Evolutionary conservation across 192 early-diverging fungal species (phyloP), one percentile per base, ranked within the genome.

Genomic region (Umbelopsis sp.): DNA sequence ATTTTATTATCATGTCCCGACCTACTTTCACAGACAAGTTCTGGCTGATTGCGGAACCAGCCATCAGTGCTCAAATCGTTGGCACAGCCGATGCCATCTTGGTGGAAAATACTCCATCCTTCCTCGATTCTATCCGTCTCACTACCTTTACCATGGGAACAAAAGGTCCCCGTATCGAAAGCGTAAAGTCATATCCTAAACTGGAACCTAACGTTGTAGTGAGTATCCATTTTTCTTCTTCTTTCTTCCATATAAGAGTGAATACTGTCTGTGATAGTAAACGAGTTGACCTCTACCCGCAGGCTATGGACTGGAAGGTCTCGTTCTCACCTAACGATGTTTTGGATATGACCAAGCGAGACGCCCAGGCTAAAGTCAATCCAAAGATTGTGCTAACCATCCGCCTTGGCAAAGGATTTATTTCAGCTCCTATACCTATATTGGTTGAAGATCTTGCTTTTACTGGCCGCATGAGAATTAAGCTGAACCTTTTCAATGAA

Each of bases 31-130:
- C 94, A 66, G 83, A 84, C 26, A 84, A 90, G 53, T 96, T 95
- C 82, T 98, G 96, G 96, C 78, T 92, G 20, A 93, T 91, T 68
- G 96, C 92, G 69, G 96, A 98, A 80, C 95, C 95, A 41, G 87
- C 87, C 31, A 86, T 98, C 59, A 90, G 91, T 66, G 84, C 89
- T 47, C 85, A 88, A 44, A 85, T 96, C 24, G 87, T 92, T 29
- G 84, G 88, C 25, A 85, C 73, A 32, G 91, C 89, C 26, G 91
- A 96, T 80, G 77, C 82, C 11, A 86, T 95, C 54, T 79, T 98
- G 53, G 89, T 87, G 24, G 87, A 89, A 49, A 87, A 80, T 51
- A 91, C 91, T 32, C 94, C 94, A 3, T 84, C 89, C 5, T 95
- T 96, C 73, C 75, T 98, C 34, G 92, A 93, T 77, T 91, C 90